Evolutionary conservation across 768 basidiomycete species (phyloP), one percentile per base, ranked within the genome.

Genomic region (Trametes cinnabarina): DNA sequence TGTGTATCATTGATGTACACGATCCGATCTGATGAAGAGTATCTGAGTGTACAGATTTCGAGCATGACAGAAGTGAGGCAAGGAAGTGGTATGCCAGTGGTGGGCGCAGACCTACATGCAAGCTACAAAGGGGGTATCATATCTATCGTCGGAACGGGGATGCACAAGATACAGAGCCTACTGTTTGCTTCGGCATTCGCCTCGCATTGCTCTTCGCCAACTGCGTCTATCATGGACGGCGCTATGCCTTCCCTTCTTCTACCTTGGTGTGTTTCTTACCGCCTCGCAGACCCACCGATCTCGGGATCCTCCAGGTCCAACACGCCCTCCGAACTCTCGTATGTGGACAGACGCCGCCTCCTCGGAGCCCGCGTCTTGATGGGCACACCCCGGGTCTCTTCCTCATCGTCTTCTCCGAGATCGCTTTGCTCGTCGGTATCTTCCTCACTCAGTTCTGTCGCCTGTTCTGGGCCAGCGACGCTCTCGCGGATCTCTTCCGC

Each of bases 301-400:
- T 58, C 56, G 42, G 75, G 75, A 48, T 74, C 73, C 63, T 84
- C 82, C 32, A 81, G 58, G 65, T 84, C 82, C 67, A 82, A 71
- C 1, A 66, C 65, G 19, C 76, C 77, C 12, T 85, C 79, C 4
- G 71, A 68, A 23, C 75, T 74, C 58, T 85, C 81, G 62, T 74
- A 83, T 22, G 78, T 78, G 5, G 84, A 83, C 46, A 82, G 65
- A 50, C 81, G 71, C 22, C 78, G 66, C 55, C 20, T 65, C 53
- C 14, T 66, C 63, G 23, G 72, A 68, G 48, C 61, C 58, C 34
- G 69, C 71, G 32, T 64, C 55, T 1, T 65, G 58, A 28, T 65
- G 61, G 28, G 40, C 46, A 54, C 64, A 20, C 67, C 62, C 19
- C 56, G 55, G 11, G 35, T 60, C 5, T 41, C 53, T 5, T 55